Conservation (phyloP, 2,329 filamentous ascomycete genomes). For the Chrysoporthe cubensis region DNA sequence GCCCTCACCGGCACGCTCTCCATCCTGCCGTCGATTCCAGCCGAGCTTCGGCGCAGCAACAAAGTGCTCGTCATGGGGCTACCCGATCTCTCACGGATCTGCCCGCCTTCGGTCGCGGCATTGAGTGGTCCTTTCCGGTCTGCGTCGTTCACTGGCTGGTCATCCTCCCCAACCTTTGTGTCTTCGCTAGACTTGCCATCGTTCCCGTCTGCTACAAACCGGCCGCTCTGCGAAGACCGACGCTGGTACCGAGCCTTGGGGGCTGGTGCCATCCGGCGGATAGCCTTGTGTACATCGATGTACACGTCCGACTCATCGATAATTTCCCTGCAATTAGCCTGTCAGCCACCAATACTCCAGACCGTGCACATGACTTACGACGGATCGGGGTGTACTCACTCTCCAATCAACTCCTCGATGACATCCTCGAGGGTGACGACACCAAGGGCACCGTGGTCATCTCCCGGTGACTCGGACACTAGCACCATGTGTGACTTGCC, state of each 20-base stretch:
- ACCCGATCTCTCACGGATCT: slow-evolving; percentile 45
- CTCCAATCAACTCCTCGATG: slow-evolving; percentile 97
- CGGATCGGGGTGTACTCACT: slow-evolving; percentile 63
- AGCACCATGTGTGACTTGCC: slow-evolving; percentile 99
- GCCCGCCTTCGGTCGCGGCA: slow-evolving; percentile 44
- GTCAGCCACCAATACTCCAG: slow-evolving; percentile 21
- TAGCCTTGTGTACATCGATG: slow-evolving; percentile 97
- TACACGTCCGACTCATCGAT: slow-evolving; percentile 99
- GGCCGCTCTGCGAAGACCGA: slow-evolving; percentile 37
- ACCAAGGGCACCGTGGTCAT: slow-evolving; percentile 85
- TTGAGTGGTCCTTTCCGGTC: slow-evolving; percentile 37
- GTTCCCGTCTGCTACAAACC: slow-evolving; percentile 31
- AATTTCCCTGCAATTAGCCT: slow-evolving; percentile 72
- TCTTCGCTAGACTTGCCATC: slow-evolving; percentile 31
- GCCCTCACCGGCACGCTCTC: slow-evolving; percentile 60
- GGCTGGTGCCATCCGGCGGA: slow-evolving; percentile 83
- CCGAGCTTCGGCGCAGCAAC: slow-evolving; percentile 62
- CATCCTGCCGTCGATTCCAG: slow-evolving; percentile 56
- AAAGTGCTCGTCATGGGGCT: slow-evolving; percentile 58
- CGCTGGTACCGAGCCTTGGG: slow-evolving; percentile 69
- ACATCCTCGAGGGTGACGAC: slow-evolving; percentile 97
- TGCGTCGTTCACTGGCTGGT: slow-evolving; percentile 34
- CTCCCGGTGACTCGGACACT: slow-evolving; percentile 88
- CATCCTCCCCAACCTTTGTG: slow-evolving; percentile 37
- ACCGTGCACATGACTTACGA: not conserved